Percentiles rank a stretch among this genome's conserved stretches.
phyloP scores from a whole-genome alignment of 257 asterid species.

The Primulina huaijiensis region DNA sequence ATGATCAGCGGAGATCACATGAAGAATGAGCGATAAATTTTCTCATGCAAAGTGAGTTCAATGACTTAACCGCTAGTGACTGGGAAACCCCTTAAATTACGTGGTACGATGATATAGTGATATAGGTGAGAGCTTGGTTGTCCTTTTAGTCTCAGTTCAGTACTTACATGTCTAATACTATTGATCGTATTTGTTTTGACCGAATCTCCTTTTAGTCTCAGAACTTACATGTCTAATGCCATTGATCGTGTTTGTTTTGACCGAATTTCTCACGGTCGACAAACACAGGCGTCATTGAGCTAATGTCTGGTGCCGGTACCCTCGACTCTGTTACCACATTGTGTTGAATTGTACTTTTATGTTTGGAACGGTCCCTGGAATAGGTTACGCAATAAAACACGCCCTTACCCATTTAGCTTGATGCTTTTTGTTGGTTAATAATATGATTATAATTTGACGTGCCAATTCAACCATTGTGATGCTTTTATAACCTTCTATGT shows the following conservation, averaged over 20 bases:
- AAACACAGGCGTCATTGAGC: slow-evolving; percentile 8
- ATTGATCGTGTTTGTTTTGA: neutral
- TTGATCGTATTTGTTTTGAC: slow-evolving; percentile 3
- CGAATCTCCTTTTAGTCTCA: slow-evolving; percentile 22
- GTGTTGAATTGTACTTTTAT: neutral
- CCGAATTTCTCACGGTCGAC: slow-evolving; percentile 21
- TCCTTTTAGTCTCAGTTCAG: slow-evolving; percentile 22
- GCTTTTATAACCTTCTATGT: too few species aligned
- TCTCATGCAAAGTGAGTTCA: slow-evolving; percentile 25
- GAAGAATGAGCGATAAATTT: slow-evolving; percentile 30
- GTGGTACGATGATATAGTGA: slow-evolving; percentile 22
- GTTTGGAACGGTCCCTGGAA: neutral
- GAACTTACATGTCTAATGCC: neutral
- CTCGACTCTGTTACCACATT: neutral
- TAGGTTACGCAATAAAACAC: neutral
- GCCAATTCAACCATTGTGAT: neutral
- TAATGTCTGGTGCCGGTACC: neutral
- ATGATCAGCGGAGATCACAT: slow-evolving; percentile 29
- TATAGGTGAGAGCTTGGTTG: slow-evolving; percentile 29
- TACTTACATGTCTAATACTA: neutral
- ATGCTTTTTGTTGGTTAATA: neutral
- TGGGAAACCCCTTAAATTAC: slow-evolving; percentile 23
- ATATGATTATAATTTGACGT: neutral
- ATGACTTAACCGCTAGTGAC: slow-evolving; percentile 43
- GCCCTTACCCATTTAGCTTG: neutral